Base-by-base conservation (phyloP, 257 asterid species). In the Gentiana dahurica region DNA sequence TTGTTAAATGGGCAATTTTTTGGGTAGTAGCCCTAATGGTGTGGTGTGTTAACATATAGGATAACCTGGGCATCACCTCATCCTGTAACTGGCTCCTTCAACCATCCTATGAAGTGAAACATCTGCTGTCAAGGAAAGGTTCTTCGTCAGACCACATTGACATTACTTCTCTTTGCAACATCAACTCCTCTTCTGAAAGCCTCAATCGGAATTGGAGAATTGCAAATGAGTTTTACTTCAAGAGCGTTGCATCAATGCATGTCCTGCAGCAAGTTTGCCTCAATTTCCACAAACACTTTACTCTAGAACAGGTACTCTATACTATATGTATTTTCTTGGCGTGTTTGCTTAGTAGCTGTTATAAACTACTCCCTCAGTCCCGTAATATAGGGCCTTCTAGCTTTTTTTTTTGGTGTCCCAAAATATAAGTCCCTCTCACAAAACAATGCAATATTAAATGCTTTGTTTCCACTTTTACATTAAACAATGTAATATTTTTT, bases 141-240 rank as follows among this genome's bases (percentile, higher is more conserved):
- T 54, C 56, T 51, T 75, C 81, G 65, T 54, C 71, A 34, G 73
- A 60, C 24, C 61, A 67, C 61, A 63, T 38, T 36, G 65, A 63
- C 41, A 65, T 43, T 54, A 8, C 58, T 67, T 67, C 60, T 60
- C 41, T 34, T 9, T 58, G 70, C 65, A 36, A 58, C 68, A 50
- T 60, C 53, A 66, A 65, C 67, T 55, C 68, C 62, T 64, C 83
- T 13, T 35, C 57, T 65, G 66, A 62, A 34, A 60, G 41, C 63
- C 54, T 51, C 50, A 83, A 78, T 53, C 59, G 39, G 52, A 63
- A 67, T 51, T 91, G 98, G 97, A 77, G 61, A 64, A 53, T 61
- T 24, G 93, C 93, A 49, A 88, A 88, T 54, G 69, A 67, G 59
- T 83, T 67, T 80, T 92, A 92, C 75, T 92, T 85, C 84, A 92